A percentile compares a stretch with the other conserved stretches of the same genome.
Evolutionary conservation across 805 yeast species (phyloP).

Genomic region (Kuraishia capsulata): DNA sequence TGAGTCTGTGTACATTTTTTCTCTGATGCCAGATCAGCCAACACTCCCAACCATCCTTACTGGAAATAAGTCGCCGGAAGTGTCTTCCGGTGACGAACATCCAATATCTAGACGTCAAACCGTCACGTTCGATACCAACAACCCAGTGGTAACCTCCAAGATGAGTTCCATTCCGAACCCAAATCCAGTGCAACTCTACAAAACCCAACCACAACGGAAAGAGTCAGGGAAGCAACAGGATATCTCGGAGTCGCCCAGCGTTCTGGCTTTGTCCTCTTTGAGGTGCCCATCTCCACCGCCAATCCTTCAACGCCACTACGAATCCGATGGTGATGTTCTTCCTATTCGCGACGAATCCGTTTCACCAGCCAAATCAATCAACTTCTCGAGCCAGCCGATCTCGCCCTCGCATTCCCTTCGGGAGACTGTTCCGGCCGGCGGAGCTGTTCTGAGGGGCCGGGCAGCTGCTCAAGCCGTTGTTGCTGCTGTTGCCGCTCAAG

Average conservation of each 20-base stretch:
- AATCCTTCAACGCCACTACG: slow-evolving; percentile 30
- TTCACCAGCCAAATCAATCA: slow-evolving; percentile 1
- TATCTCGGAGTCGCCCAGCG: slow-evolving; percentile 33
- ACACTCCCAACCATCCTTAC: too few species aligned
- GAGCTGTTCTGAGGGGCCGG: slow-evolving; percentile 30
- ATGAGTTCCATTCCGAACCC: too few species aligned
- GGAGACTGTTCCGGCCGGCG: slow-evolving; percentile 35
- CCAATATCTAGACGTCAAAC: too few species aligned
- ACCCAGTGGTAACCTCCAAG: too few species aligned
- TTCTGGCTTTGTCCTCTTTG: slow-evolving; percentile 46
- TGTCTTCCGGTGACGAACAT: too few species aligned
- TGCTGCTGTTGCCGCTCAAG: slow-evolving; percentile 29
- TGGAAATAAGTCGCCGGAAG: too few species aligned
- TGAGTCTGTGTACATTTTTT: too few species aligned
- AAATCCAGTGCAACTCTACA: background rate
- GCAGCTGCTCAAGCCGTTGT: slow-evolving; percentile 27
- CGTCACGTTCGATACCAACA: too few species aligned
- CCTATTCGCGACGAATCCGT: slow-evolving; percentile 3
- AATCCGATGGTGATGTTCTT: background rate
- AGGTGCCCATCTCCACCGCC: slow-evolving; percentile 74
- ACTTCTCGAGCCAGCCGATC: background rate
- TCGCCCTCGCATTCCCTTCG: slow-evolving; percentile 6
- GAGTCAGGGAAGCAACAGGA: background rate
- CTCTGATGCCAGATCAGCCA: too few species aligned
- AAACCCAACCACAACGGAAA: background rate